These are phyloP conservation scores for Cairneyella variabilis DNA, from an alignment of 495 filamentous ascomycete species.

Conservation along the genomic window DNA sequence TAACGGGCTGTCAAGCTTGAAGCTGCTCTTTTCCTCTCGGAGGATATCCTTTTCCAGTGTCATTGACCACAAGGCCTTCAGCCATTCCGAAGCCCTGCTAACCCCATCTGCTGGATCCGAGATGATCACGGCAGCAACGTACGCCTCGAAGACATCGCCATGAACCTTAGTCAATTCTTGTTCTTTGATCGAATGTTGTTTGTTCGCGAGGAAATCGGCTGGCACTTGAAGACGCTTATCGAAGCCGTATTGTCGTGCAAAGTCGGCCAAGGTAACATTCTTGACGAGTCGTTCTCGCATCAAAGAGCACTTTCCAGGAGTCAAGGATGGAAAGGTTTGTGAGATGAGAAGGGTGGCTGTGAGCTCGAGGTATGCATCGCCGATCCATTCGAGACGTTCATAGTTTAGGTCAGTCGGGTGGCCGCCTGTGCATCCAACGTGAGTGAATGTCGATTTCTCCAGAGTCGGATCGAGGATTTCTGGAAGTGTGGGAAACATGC, in stretches of 20 bases:
- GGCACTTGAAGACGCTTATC: constrained; percentile 51
- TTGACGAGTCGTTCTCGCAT: constrained; percentile 68
- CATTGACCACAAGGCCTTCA: constrained; percentile 63
- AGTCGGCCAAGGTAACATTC: constrained; percentile 67
- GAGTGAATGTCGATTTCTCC: constrained; percentile 63
- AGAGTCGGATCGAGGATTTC: constrained; percentile 52
- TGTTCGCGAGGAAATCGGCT: constrained; percentile 11
- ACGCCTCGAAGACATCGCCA: constrained; percentile 86
- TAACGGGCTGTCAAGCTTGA: constrained; percentile 20
- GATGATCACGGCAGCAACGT: constrained; percentile 72
- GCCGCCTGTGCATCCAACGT: constrained; percentile 44
- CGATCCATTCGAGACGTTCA: constrained; percentile 71
- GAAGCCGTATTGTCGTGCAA: constrained; percentile 62
- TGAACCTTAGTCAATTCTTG: constrained; percentile 61
- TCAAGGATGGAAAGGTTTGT: constrained; percentile 53
- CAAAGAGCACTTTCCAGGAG: constrained; percentile 58
- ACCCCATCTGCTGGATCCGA: constrained; percentile 59
- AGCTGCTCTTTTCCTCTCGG: constrained; percentile 27
- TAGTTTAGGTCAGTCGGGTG: constrained; percentile 43
- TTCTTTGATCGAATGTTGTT: constrained; percentile 23
- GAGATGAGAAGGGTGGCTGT: constrained; percentile 63
- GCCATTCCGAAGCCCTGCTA: constrained; percentile 57
- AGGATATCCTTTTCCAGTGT: constrained; percentile 40
- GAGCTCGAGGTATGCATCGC: constrained; percentile 70
- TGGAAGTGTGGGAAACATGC: constrained; percentile 51